These are phyloP conservation scores for Pythium scleroteichum DNA, from an alignment of 352 stramenopile genomes.

Conservation along the genomic window DNA sequence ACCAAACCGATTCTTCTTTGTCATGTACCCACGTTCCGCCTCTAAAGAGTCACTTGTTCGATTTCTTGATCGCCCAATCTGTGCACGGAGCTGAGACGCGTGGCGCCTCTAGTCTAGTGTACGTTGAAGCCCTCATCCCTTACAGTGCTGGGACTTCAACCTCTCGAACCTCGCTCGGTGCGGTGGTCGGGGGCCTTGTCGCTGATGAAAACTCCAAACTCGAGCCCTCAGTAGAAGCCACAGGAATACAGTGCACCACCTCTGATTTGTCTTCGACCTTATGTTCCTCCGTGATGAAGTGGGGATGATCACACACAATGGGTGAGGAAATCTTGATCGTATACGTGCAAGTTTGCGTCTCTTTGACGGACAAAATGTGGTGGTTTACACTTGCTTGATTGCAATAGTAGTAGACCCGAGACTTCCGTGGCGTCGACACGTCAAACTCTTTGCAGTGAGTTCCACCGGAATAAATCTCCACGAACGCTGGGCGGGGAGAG, in stretches of 20 bases:
- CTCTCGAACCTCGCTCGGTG: slow-evolving; percentile 1
- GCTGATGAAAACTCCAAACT: not conserved
- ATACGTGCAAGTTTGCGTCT: slow-evolving; percentile 84
- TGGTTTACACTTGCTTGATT: slow-evolving; percentile 61
- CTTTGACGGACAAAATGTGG: slow-evolving; percentile 76
- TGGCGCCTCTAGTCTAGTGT: not conserved
- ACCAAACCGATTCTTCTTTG: too few relatives aligned
- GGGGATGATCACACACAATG: slow-evolving; percentile 74
- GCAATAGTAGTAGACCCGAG: slow-evolving; percentile 78
- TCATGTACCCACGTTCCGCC: not conserved
- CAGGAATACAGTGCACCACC: slow-evolving; percentile 73
- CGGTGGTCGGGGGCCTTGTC: not conserved
- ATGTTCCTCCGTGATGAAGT: slow-evolving; percentile 76
- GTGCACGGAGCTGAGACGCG: not conserved
- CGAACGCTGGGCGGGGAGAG: slow-evolving; percentile 59
- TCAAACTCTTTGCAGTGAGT: slow-evolving; percentile 80
- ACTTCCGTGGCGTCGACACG: slow-evolving; percentile 51
- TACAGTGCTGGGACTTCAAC: slow-evolving; percentile 19
- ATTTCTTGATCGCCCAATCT: slow-evolving; percentile 5
- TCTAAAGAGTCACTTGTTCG: not conserved
- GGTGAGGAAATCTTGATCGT: slow-evolving; percentile 79
- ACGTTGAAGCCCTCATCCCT: not conserved
- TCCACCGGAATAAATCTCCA: slow-evolving; percentile 69
- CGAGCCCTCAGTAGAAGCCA: not conserved
- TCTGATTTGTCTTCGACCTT: slow-evolving; percentile 52